Base-by-base conservation (phyloP, 805 yeast species). In the Scheffersomyces ergatensis region DNA sequence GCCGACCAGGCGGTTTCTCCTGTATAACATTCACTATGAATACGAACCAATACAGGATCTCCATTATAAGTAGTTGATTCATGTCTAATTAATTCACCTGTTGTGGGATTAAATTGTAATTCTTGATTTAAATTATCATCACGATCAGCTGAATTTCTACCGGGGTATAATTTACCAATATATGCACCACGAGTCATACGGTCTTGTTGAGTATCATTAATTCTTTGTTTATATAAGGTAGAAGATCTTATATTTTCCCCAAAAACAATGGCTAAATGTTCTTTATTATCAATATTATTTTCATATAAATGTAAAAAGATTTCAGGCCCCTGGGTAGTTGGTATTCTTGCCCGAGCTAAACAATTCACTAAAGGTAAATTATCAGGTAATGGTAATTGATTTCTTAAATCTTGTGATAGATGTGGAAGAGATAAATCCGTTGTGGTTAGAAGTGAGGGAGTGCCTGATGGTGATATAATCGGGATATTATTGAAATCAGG, bases 1-100 rank as follows among this genome's bases (percentile, higher is more conserved):
- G 99, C 98, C 43, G 92, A 82, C 99, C 99, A 93, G 8, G 97
- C 98, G 1, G 97, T 93, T 59, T 93, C 99, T 2, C 99, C 99
- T 0, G 99, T 93, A 67, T 92, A 93, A 64, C 99, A 93, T 60
- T 93, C 99, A 3, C 96, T 85, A 59, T 93, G 99, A 50, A 93
- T 89, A 45, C 99, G 74, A 3, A 85, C 96, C 47, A 92, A 63
- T 1, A 83, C 81, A 3, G 81, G 75, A 15, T 71, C 70, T 21
- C 53, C 45, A 29, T 15, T 14, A 29, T 40, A 37, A 40, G 48
- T 60, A 14, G 67, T 59, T n/a, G 68, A 63, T 18, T 36, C 41
- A 13, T 45, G 27, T n/a, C 59, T 62, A 61, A 46, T 54, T 44
- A 45, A 47, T 52, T 57, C 55, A 17, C 60, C 54, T n/a, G 74